Evolutionary conservation across 2,329 filamentous ascomycete genomes (phyloP).

Genomic region (Aspergillus alliaceus): DNA sequence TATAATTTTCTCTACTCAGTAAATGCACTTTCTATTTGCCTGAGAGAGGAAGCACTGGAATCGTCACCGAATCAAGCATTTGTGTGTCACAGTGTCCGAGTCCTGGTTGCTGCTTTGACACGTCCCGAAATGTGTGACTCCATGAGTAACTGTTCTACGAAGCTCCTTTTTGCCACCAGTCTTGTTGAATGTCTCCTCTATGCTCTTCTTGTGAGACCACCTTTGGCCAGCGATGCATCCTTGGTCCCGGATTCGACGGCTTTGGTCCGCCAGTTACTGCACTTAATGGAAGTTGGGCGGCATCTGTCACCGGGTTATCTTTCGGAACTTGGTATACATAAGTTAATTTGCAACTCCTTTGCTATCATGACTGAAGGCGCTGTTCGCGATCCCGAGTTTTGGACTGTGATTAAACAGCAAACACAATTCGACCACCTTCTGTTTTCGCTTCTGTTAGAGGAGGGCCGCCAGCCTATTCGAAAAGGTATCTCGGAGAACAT

Average conservation of each 20-base stretch:
- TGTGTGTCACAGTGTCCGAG: conserved; percentile 47
- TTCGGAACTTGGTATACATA: conserved; percentile 25
- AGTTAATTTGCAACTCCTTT: conserved; percentile 46
- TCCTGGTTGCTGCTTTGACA: conserved; percentile 62
- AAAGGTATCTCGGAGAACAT: conserved; percentile 42
- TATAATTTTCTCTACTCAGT: conserved; percentile 75
- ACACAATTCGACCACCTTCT: conserved; percentile 40
- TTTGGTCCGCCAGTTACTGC: conserved; percentile 37
- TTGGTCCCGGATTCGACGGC: conserved; percentile 35
- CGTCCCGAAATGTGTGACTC: conserved; percentile 54
- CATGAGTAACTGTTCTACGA: conserved; percentile 47
- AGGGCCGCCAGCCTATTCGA: conserved; percentile 40
- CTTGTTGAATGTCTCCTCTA: conserved; percentile 59
- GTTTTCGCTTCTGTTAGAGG: conserved; percentile 44
- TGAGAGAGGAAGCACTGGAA: conserved; percentile 47
- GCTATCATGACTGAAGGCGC: conserved; percentile 52
- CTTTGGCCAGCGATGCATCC: conserved; percentile 24
- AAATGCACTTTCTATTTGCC: conserved; percentile 64
- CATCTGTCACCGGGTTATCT: conserved; percentile 12
- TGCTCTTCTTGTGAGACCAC: conserved; percentile 45
- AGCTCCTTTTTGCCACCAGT: conserved; percentile 52
- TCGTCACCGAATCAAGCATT: conserved; percentile 36
- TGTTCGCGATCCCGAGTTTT: conserved; percentile 47
- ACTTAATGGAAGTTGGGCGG: conserved; percentile 33
- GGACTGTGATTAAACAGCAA: conserved; percentile 44